These are phyloP conservation scores for Silene noctiflora DNA, from an alignment of 179 eudicot genomes.

Conservation along the genomic window DNA sequence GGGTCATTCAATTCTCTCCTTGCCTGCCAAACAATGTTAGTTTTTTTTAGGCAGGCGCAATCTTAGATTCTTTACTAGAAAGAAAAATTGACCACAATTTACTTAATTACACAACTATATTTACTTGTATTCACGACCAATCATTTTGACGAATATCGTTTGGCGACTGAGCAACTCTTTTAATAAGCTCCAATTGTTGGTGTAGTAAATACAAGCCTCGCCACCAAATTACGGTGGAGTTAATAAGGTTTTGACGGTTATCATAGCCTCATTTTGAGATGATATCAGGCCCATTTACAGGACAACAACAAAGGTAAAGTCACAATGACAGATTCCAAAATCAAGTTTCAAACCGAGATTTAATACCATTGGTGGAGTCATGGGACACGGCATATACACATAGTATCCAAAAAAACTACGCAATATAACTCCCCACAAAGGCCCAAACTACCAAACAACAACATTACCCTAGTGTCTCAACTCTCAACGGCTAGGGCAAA, in stretches of 20 bases:
- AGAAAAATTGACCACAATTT: neutral
- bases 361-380: neutral
- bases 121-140: neutral
- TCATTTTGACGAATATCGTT: neutral
- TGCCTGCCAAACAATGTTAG: constrained; percentile 48
- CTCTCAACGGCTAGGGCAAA: too few relatives aligned
- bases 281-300: neutral
- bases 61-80: neutral
- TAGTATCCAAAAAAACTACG: neutral
- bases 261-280: neutral
- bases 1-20: constrained; percentile 76
- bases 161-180: neutral
- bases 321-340: neutral
- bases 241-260: neutral
- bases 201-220: neutral
- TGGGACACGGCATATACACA: neutral
- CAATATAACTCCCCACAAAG: neutral
- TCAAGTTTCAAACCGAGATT: neutral
- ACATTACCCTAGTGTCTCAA: too few relatives aligned
- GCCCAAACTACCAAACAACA: too few relatives aligned
- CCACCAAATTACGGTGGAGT: neutral
- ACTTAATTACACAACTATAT: constrained; percentile 5
- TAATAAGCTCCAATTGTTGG: neutral
- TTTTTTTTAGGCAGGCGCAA: neutral
- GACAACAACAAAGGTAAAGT: neutral